Evolutionary conservation across 2,329 filamentous ascomycete genomes (phyloP), one percentile per base, ranked within the genome.

Genomic region (Sporothrix brunneoviolacea): DNA sequence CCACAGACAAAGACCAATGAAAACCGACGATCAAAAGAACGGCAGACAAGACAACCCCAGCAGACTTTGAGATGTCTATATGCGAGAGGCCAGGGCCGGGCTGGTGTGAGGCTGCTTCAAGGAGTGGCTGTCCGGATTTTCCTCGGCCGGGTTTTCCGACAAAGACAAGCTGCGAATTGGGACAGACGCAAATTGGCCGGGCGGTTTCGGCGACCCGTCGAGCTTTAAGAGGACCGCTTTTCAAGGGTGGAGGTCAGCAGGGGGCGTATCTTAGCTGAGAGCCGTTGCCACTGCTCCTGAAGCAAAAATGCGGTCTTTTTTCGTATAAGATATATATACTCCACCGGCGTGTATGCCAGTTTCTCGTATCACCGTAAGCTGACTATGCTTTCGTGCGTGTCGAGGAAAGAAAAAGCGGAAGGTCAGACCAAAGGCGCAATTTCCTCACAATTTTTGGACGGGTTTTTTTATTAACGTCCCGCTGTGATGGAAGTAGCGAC

Each of bases 181-280:
- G 19, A 37, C 10, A 46, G 36, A 28, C 37, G 22, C 30, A 18
- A 47, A 19, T 10, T 8, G 21, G 3, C 40, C 22, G 45, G 35
- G 50, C 40, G 45, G 50, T 45, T 40, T 52, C 50, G 45, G 50
- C 50, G 50, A 42, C 32, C 32, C 37, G 24, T 28, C 24, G 41
- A 33, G 6, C 42, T 45, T 24, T 44, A 13, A 44, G 21, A 28
- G 41, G 30, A 30, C 48, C 41, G 42, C 41, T 36, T 41, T 38
- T 27, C 12, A 4, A 24, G 12, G 46, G 43, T 51, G 50, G 43
- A 43, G 50, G 37, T 12, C 30, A 19, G 30, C 19, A 36, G 16
- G 37, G 24, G 33, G 32, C 9, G 21, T 32, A 19, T 15, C 16
- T 37, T 37, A 36, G n/a, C 22, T 46, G 43, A 33, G 21, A 9